Evolutionary conservation across 805 yeast species (phyloP).

Genomic region (Candida schatavii): DNA sequence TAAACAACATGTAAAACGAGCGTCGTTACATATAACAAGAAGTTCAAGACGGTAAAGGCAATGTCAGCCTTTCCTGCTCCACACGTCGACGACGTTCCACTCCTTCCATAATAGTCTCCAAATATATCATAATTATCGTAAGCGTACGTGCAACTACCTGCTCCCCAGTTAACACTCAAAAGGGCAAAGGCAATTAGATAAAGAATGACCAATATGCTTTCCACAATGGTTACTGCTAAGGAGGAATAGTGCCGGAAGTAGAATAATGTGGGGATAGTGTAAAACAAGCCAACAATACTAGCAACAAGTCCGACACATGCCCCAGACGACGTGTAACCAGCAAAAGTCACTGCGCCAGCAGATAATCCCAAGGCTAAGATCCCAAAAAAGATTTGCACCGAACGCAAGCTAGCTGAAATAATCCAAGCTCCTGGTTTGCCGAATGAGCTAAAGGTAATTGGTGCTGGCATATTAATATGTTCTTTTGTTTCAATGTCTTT

Average conservation of each 20-base stretch:
- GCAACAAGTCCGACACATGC: not conserved
- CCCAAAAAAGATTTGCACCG: not conserved
- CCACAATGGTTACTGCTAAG: not conserved
- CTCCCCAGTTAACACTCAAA: not conserved
- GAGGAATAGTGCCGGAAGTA: not conserved
- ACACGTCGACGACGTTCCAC: not conserved
- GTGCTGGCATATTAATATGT: constrained; percentile 1
- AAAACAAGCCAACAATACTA: not conserved
- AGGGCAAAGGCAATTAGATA: not conserved
- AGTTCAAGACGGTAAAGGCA: not conserved
- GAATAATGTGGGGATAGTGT: not conserved
- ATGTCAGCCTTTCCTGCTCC: not conserved
- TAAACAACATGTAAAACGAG: not conserved
- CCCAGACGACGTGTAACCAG: not conserved
- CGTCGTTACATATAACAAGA: not conserved
- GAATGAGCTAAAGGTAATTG: not conserved
- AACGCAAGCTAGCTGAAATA: not conserved
- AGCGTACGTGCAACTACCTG: not conserved
- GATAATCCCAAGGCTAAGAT: not conserved
- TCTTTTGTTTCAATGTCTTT: too few species aligned
- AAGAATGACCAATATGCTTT: not conserved
- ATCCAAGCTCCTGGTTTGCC: not conserved
- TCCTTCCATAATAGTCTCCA: not conserved
- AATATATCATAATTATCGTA: not conserved
- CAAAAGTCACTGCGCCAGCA: not conserved